Conservation (phyloP, 371 early-diverging fungal genomes). For the Saksenaea oblongispora region DNA sequence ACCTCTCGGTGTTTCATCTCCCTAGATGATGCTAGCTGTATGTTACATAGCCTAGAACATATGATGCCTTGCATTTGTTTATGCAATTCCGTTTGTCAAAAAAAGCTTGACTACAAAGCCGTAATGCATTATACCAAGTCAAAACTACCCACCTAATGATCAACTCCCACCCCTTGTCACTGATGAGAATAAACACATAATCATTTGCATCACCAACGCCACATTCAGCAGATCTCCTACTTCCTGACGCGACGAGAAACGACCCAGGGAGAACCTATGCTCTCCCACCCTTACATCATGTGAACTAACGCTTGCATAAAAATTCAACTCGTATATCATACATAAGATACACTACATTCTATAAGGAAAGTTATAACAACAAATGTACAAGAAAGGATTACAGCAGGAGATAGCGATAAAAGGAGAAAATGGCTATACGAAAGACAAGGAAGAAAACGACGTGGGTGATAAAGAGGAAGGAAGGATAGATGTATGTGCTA, state of each 20-base stretch:
- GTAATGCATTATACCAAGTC: background rate
- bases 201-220: background rate
- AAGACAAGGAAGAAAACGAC: background rate
- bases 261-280: background rate
- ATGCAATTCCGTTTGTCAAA: background rate
- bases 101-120: background rate
- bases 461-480: background rate
- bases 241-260: background rate
- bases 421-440: background rate
- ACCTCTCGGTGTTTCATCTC: background rate
- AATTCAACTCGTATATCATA: background rate
- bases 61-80: background rate
- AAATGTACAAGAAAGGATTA: background rate
- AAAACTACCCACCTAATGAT: background rate
- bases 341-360: conserved; percentile 2
- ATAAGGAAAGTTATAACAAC: background rate
- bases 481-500: background rate
- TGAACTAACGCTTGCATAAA: background rate
- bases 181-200: background rate
- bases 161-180: background rate
- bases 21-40: background rate
- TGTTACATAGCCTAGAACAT: background rate
- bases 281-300: background rate
- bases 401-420: background rate
- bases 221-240: background rate